Evolutionary conservation across 257 asterid genomes (phyloP).

Genomic region (Sherardia arvensis): DNA sequence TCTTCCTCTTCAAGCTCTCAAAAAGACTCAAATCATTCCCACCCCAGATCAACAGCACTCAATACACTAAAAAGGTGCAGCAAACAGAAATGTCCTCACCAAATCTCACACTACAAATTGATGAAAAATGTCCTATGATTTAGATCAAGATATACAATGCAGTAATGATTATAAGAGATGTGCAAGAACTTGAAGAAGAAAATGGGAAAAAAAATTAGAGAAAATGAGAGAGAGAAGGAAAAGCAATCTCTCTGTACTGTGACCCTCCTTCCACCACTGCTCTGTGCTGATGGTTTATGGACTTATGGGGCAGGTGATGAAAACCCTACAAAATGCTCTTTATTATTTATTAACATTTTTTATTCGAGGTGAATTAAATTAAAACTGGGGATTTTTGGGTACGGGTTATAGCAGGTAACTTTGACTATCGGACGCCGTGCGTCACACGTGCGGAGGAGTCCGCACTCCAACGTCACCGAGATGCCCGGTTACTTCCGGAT

Average conservation of each 20-base stretch:
- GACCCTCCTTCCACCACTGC: conserved; percentile 16
- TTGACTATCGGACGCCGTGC: conserved; percentile 23
- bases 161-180: background rate
- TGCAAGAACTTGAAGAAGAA: background rate
- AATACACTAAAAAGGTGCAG: background rate
- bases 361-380: background rate
- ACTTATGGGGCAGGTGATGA: conserved; percentile 17
- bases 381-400: background rate
- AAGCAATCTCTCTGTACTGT: conserved; percentile 11
- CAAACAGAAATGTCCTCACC: conserved; percentile 1
- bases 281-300: conserved; percentile 14
- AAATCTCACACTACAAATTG: background rate
- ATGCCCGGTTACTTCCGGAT: conserved; percentile 16
- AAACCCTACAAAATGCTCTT: conserved; percentile 12
- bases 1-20: conserved; percentile 27
- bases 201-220: background rate
- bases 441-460: conserved; percentile 30
- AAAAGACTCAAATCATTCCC: conserved; percentile 31
- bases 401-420: conserved; percentile 24
- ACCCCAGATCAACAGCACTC: conserved; percentile 16
- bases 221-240: conserved; percentile 1
- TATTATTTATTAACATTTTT: background rate
- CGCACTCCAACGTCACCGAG: conserved; percentile 24
- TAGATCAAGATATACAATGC: conserved; percentile 13
- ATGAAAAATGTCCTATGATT: background rate